Evolutionary conservation across 805 yeast genomes (phyloP), one percentile per base, ranked within the genome.

Genomic region (Wickerhamiella slavikovae): DNA sequence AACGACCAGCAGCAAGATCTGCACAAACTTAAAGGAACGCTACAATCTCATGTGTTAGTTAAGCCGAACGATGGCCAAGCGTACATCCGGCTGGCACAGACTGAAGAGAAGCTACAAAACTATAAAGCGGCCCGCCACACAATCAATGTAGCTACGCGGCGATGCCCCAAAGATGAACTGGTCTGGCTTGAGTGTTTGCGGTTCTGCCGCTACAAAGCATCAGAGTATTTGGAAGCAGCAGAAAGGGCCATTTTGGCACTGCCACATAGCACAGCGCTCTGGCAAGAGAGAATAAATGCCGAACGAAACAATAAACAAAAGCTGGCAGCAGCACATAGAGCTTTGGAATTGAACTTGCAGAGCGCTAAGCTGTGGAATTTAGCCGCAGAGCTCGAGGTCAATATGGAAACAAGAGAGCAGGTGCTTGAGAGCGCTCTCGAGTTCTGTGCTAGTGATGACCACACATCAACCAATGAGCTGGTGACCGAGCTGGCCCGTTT

Each of bases 81-180:
- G 4, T 85, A 93, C 93, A 75, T 85, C 15, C 79, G 91, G 0
- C 66, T 80, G 28, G 91, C 93, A 0, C 52, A 79, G 27, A 46
- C 80, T 7, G 96, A 85, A 44, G 74, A 67, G 38, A 63, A 61
- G 26, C 73, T 71, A 1, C 60, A 60, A 25, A 69, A 68, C 29
- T 55, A 57, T 31, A 52, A 52, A 4, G 49, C 49, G 10, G 94
- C 96, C 0, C 62, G 64, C 30, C 51, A 51, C 15, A 36, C 76
- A 11, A 71, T 82, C 5, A 58, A 57, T n/a, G 68, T 77, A 44
- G 98, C 93, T 2, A 76, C 93, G 42, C 56, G 54, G 4, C 55
- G 55, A 25, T 68, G 83, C 38, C 78, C 82, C 0, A 55, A 53
- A 23, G 66, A 59, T 38, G 91, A 71, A 34, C 74, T 67, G 9